Percentiles rank a stretch among this genome's conserved stretches.
These are phyloP conservation scores for Cucumis variabilis DNA, from an alignment of 331 rosid species.

Conservation along the genomic window DNA sequence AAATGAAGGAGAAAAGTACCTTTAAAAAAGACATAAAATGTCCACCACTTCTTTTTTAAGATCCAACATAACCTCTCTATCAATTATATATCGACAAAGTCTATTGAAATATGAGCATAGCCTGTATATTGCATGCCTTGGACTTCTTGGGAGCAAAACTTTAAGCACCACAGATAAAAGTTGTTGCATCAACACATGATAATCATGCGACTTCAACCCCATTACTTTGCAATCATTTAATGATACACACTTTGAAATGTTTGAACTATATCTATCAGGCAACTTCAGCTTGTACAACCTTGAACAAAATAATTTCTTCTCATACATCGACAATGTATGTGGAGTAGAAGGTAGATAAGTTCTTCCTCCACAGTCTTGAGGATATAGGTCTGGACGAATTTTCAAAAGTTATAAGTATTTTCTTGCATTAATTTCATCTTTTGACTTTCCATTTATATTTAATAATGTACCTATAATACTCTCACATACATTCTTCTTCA, in stretches of 20 bases:
- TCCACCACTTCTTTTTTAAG: background rate
- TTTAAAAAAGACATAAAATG: background rate
- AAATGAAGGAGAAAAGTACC: background rate
- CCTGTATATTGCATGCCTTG: background rate
- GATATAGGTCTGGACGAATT: too few relatives aligned
- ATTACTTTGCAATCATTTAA: background rate
- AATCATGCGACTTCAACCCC: background rate
- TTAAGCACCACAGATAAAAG: background rate
- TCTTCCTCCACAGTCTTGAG: background rate
- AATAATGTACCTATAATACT: too few relatives aligned
- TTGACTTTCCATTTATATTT: too few relatives aligned
- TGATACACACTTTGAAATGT: background rate
- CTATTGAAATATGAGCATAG: background rate
- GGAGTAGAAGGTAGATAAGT: background rate
- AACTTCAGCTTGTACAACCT: background rate
- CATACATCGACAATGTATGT: background rate
- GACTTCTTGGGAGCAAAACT: background rate
- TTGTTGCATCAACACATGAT: background rate
- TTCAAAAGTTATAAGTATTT: too few relatives aligned
- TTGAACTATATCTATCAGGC: background rate
- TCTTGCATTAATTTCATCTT: too few relatives aligned
- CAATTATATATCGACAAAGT: background rate
- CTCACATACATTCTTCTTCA: too few relatives aligned
- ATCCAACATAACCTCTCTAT: background rate
- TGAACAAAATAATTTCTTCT: background rate